phyloP scores from a whole-genome alignment of 2,329 filamentous ascomycete genomes.

The Monosporascus sp. region DNA sequence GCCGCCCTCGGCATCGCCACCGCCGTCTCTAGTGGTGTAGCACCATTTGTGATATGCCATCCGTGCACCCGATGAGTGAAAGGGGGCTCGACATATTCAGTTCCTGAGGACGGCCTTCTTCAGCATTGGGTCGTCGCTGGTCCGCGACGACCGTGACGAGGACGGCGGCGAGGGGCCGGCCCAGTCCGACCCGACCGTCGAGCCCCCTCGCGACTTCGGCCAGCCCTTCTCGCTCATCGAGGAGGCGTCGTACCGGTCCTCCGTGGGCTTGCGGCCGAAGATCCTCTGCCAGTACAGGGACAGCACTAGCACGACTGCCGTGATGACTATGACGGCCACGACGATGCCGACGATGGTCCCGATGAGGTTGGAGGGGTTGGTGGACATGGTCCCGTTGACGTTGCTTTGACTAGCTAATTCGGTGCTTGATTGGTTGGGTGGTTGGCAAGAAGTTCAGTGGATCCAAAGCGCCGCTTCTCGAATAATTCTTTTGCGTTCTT shows the following conservation, averaged over 20 bases:
- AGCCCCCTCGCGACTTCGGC: background rate
- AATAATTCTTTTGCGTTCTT: background rate
- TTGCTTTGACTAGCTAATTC: background rate
- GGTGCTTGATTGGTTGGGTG: background rate
- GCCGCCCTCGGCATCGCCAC: too few species aligned
- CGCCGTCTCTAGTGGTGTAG: too few species aligned
- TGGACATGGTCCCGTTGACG: background rate
- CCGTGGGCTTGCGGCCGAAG: background rate
- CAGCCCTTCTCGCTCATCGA: background rate
- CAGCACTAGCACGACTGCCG: background rate
- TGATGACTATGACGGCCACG: background rate
- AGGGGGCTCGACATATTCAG: background rate
- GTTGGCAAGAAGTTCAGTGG: background rate
- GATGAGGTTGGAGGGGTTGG: background rate
- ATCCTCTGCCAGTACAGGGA: background rate
- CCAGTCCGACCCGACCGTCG: background rate
- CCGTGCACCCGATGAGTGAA: background rate
- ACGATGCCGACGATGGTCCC: background rate
- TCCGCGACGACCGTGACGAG: background rate
- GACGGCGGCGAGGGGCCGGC: background rate
- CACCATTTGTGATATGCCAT: background rate
- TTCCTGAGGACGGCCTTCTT: slow-evolving; percentile 1
- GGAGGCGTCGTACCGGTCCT: background rate
- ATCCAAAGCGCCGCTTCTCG: too few species aligned
- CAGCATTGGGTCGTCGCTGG: slow-evolving; percentile 2